Conservation (phyloP, 768 basidiomycete species). For the Amanita pallidorosea region DNA sequence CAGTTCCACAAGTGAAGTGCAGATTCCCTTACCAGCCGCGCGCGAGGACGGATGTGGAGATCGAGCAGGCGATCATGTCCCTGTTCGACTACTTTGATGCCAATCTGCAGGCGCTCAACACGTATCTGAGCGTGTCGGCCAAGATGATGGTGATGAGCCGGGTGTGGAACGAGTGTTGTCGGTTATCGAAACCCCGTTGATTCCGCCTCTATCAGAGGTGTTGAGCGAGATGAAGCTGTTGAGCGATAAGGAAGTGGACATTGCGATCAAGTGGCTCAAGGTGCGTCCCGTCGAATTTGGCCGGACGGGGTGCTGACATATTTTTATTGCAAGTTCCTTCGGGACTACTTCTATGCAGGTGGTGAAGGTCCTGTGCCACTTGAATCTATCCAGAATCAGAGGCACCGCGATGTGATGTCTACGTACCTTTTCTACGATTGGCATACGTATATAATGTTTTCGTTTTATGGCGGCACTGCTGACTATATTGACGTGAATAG, state of each 20-base stretch:
- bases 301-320: background rate
- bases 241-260: conserved; percentile 93
- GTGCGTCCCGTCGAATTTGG: conserved; percentile 22
- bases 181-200: conserved; percentile 78
- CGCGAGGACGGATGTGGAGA: conserved; percentile 81
- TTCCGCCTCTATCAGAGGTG: conserved; percentile 81
- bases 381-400: conserved; percentile 84
- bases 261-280: conserved; percentile 98
- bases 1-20: conserved; percentile 51
- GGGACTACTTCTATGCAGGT: conserved; percentile 90
- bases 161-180: conserved; percentile 90
- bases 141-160: conserved; percentile 88
- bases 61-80: conserved; percentile 84
- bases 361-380: conserved; percentile 88
- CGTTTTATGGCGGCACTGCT: background rate
- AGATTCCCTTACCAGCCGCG: conserved; percentile 71
- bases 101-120: conserved; percentile 86
- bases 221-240: conserved; percentile 87
- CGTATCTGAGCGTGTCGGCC: conserved; percentile 71
- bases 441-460: conserved; percentile 54
- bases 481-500: conserved; percentile 23
- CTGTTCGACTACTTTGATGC: conserved; percentile 96
- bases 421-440: conserved; percentile 98
- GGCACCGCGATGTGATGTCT: conserved; percentile 84
- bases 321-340: conserved; percentile 53